Conservation (phyloP, 148 eudicot species). For the Rheum nobile region DNA sequence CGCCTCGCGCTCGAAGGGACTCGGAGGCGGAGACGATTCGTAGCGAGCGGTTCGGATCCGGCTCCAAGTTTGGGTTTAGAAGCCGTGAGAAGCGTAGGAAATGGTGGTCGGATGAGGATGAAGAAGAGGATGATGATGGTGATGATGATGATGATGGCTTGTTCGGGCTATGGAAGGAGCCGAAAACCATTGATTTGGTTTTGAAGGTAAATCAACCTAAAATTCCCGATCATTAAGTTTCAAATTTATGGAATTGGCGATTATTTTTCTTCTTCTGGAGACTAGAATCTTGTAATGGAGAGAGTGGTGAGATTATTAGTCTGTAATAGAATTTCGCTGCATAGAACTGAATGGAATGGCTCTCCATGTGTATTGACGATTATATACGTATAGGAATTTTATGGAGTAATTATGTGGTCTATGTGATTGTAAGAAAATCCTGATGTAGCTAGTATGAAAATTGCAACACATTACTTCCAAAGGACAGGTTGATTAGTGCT, state of each 20-base stretch:
- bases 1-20: constrained; percentile 3
- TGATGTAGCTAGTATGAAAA: background rate
- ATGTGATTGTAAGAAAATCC: background rate
- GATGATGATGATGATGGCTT: background rate
- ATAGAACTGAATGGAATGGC: background rate
- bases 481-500: background rate
- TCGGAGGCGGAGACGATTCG: constrained; percentile 15
- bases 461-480: background rate
- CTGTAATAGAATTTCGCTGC: background rate
- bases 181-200: constrained; percentile 30
- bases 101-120: constrained; percentile 51
- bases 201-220: constrained; percentile 26
- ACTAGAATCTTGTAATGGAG: background rate
- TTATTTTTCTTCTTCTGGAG: background rate
- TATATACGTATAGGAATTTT: background rate
- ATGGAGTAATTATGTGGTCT: background rate
- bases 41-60: constrained; percentile 17
- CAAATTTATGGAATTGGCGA: background rate
- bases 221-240: background rate
- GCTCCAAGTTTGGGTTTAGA: constrained; percentile 17
- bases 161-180: constrained; percentile 31
- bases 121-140: constrained; percentile 21
- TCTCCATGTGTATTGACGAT: background rate
- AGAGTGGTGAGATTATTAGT: background rate
- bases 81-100: constrained; percentile 23